Percentiles rank a stretch among this genome's conserved stretches.
Conservation (phyloP, 768 basidiomycete species). For the Cystobasidium onofrii region DNA sequence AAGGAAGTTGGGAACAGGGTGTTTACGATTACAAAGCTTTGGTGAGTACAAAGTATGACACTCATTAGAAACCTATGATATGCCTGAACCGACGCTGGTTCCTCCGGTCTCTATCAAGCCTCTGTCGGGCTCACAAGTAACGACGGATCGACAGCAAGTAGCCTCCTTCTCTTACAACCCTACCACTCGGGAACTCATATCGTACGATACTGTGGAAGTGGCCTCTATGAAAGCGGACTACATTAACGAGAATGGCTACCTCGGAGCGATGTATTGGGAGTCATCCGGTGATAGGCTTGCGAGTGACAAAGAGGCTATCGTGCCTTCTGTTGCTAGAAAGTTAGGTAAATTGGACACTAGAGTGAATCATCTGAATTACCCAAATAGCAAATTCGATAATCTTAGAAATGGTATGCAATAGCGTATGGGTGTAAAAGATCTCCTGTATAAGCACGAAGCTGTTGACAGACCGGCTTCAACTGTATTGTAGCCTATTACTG, state of each 20-base stretch:
- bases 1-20: conserved; percentile 73
- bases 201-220: conserved; percentile 66
- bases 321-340: conserved; percentile 61
- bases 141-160: conserved; percentile 58
- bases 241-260: conserved; percentile 49
- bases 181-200: conserved; percentile 66
- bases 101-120: conserved; percentile 48
- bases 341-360: conserved; percentile 54
- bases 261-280: conserved; percentile 87
- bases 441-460: too few relatives aligned
- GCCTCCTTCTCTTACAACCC: conserved; percentile 82
- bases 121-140: conserved; percentile 59
- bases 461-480: too few relatives aligned
- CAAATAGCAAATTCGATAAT: conserved; percentile 69
- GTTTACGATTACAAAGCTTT: conserved; percentile 81
- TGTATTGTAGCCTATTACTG: too few relatives aligned
- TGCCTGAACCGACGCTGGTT: neutral
- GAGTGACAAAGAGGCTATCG: conserved; percentile 61
- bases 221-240: conserved; percentile 61
- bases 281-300: conserved; percentile 75
- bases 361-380: conserved; percentile 75
- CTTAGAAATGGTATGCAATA: conserved; percentile 60
- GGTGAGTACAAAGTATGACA: conserved; percentile 9
- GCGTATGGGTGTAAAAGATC: too few relatives aligned
- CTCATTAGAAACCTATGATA: too few relatives aligned